A percentile compares a stretch with the other conserved stretches of the same genome.
phyloP scores from a whole-genome alignment of 257 asterid species.

The Ligustrum vulgare region DNA sequence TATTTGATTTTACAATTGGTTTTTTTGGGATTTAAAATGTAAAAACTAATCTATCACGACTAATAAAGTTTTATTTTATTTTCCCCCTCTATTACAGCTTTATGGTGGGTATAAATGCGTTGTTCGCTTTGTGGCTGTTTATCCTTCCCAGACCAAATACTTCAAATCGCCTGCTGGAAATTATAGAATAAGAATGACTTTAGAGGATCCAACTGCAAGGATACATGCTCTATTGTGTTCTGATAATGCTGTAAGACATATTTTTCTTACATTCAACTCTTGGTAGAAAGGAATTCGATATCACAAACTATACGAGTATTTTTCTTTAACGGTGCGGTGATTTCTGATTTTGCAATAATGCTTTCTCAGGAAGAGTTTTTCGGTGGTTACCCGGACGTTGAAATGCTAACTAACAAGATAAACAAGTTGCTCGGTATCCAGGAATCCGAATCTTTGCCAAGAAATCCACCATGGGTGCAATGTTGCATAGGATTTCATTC shows the following conservation, averaged over 20 bases:
- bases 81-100: not conserved
- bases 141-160: slow-evolving; percentile 8
- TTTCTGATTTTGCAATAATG: not conserved
- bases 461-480: slow-evolving; percentile 20
- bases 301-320: not conserved
- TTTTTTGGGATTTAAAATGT: not conserved
- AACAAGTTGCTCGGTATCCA: slow-evolving; percentile 7
- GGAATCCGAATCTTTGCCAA: not conserved
- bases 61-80: not conserved
- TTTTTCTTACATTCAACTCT: not conserved
- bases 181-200: slow-evolving; percentile 15
- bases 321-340: not conserved
- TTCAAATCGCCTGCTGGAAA: slow-evolving; percentile 10
- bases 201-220: slow-evolving; percentile 22
- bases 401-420: not conserved
- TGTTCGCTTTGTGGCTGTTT: slow-evolving; percentile 12
- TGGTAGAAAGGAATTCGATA: no score
- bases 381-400: not conserved
- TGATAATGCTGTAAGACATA: slow-evolving; percentile 12
- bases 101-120: slow-evolving; percentile 13
- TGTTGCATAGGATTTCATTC: slow-evolving; percentile 21
- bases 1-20: not conserved
- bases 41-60: not conserved
- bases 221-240: slow-evolving; percentile 16
- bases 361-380: not conserved